phyloP scores from a whole-genome alignment of 2,329 filamentous ascomycete genomes.

The Pseudogymnoascus sp. region DNA sequence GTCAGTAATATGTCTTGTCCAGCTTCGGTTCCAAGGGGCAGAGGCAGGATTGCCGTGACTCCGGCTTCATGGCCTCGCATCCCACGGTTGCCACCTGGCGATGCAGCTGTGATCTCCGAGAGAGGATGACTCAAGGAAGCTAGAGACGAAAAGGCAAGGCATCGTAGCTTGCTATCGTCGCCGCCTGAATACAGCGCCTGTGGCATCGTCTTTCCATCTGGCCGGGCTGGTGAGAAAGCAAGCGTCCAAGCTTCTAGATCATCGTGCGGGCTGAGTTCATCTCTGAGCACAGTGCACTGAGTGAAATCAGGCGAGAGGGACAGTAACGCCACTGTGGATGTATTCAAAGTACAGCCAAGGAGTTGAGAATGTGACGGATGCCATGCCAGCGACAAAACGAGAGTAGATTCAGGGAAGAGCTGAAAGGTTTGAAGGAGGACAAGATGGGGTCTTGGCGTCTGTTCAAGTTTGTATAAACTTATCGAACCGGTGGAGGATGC shows the following conservation, averaged over 20 bases:
- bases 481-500: constrained; percentile 72
- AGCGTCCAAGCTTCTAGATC: constrained; percentile 67
- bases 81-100: background rate
- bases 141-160: background rate
- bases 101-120: constrained; percentile 8
- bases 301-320: constrained; percentile 13
- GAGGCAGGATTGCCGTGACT: constrained; percentile 76
- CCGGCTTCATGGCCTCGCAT: constrained; percentile 66
- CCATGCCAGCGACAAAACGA: constrained; percentile 71
- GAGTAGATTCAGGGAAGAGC: constrained; percentile 47
- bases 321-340: constrained; percentile 54
- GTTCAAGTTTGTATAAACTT: constrained; percentile 50
- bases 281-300: constrained; percentile 13
- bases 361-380: constrained; percentile 48
- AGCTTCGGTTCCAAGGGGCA: constrained; percentile 38
- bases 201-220: background rate
- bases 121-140: background rate
- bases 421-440: constrained; percentile 36
- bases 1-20: constrained; percentile 60
- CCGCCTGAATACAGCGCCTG: constrained; percentile 54
- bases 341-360: constrained; percentile 65
- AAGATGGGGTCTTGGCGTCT: constrained; percentile 23
- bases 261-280: constrained; percentile 16
- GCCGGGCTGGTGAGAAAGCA: constrained; percentile 42
- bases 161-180: constrained; percentile 47